These are phyloP conservation scores for Daedaleopsis sinensis DNA, from an alignment of 768 basidiomycete species.

Conservation along the genomic window DNA sequence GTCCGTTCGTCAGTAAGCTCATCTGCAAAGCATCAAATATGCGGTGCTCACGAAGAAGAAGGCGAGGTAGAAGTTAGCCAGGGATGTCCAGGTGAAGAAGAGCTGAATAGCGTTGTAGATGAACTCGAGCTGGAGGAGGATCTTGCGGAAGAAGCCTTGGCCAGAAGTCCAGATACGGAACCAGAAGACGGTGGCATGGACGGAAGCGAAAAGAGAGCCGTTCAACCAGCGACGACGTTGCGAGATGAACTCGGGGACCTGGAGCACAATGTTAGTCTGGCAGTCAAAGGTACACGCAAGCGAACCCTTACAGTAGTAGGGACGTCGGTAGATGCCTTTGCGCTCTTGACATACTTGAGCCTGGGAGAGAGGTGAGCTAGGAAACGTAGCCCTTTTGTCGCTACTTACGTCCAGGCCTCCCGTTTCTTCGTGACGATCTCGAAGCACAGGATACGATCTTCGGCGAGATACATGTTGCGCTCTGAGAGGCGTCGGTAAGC, in stretches of 20 bases:
- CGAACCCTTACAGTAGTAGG: conserved; percentile 63
- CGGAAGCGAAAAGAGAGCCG: conserved; percentile 90
- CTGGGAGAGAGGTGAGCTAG: conserved; percentile 35
- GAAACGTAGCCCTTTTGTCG: background rate
- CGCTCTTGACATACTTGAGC: conserved; percentile 88
- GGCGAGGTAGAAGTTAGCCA: conserved; percentile 93
- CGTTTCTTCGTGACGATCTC: conserved; percentile 90
- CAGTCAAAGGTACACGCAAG: background rate
- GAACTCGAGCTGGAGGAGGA: conserved; percentile 81
- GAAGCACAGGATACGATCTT: conserved; percentile 90
- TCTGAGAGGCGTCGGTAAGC: conserved; percentile 37
- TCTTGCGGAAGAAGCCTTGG: conserved; percentile 86
- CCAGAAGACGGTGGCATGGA: conserved; percentile 90
- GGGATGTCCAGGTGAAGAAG: conserved; percentile 90
- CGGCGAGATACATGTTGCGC: conserved; percentile 91
- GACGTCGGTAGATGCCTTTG: conserved; percentile 95
- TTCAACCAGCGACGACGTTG: conserved; percentile 90
- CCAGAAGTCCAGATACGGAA: conserved; percentile 89
- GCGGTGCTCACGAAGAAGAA: conserved; percentile 81
- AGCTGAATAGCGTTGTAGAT: conserved; percentile 90
- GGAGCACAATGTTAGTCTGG: background rate
- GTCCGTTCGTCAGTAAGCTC: background rate
- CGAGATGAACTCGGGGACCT: conserved; percentile 92
- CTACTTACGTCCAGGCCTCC: conserved; percentile 77
- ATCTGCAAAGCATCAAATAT: conserved; percentile 21